These are phyloP conservation scores for Rhipidocladum racemiflorum DNA, from an alignment of 176 grass and related monocot species.

Conservation along the genomic window DNA sequence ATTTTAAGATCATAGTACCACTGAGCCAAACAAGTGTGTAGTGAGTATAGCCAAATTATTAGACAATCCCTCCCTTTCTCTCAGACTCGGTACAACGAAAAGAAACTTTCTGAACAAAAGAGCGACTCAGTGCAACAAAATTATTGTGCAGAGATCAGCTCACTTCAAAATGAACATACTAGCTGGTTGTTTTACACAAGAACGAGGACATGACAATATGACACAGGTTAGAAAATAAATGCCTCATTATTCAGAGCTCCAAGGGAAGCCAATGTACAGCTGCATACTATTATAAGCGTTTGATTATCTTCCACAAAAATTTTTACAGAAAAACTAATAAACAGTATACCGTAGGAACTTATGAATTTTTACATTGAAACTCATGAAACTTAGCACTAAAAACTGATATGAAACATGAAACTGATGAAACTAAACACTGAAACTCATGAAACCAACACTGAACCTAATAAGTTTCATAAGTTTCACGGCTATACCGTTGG, in stretches of 20 bases:
- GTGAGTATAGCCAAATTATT: background rate
- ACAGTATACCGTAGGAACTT: too few species aligned
- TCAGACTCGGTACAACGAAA: background rate
- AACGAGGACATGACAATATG: background rate
- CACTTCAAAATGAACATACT: background rate
- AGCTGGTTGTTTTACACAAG: background rate
- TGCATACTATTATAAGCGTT: background rate
- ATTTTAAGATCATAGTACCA: constrained; percentile 23
- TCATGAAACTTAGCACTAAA: too few species aligned
- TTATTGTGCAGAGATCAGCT: background rate
- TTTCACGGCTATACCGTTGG: too few species aligned
- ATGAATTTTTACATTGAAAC: too few species aligned
- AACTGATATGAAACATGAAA: too few species aligned
- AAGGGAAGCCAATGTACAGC: background rate
- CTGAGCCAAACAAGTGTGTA: background rate
- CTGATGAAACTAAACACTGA: too few species aligned
- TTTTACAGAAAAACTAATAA: too few species aligned
- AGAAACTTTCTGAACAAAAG: background rate
- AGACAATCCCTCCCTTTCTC: background rate
- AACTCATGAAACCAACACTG: too few species aligned
- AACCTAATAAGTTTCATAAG: too few species aligned
- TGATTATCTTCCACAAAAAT: background rate
- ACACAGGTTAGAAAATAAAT: background rate
- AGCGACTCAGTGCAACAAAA: background rate
- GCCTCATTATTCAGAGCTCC: background rate